phyloP scores from a whole-genome alignment of 768 basidiomycete genomes.

The Thelephora ganbajun region DNA sequence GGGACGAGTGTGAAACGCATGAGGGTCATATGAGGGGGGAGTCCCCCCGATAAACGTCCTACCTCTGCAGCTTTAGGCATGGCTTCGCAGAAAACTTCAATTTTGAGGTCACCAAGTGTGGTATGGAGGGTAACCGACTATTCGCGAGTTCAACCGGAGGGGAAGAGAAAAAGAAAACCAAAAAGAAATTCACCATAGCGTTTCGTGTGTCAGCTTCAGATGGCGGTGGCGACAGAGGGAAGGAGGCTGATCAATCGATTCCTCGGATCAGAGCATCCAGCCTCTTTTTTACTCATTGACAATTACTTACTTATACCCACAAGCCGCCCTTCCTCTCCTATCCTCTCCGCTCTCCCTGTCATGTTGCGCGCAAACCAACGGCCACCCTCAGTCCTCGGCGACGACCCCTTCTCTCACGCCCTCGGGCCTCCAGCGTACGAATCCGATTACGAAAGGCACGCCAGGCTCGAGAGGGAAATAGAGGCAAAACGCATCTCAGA shows the following conservation, averaged over 20 bases:
- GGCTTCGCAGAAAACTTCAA: conserved; percentile 95
- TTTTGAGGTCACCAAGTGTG: conserved; percentile 75
- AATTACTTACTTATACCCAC: no score
- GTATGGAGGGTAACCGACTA: conserved; percentile 91
- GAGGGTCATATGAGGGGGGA: not conserved
- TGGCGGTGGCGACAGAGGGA: conserved; percentile 14
- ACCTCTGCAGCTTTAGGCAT: conserved; percentile 94
- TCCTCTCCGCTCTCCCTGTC: conserved; percentile 9
- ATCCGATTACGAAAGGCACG: conserved; percentile 46
- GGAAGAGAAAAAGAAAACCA: conserved; percentile 4
- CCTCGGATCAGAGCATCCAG: not conserved
- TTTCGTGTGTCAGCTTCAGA: conserved; percentile 11
- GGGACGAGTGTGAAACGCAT: not conserved
- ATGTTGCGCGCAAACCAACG: conserved; percentile 22
- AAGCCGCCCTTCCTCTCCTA: conserved; percentile 5
- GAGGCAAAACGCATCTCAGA: conserved; percentile 70
- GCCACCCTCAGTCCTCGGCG: conserved; percentile 60
- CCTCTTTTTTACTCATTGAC: no score
- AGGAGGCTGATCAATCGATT: conserved; percentile 12
- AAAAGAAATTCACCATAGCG: not conserved
- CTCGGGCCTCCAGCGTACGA: conserved; percentile 53
- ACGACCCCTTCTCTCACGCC: conserved; percentile 61
- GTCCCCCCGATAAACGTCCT: conserved; percentile 6
- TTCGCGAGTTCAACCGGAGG: not conserved
- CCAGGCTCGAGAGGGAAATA: conserved; percentile 49